Evolutionary conservation across 768 basidiomycete species (phyloP).

Genomic region (Lanmaoa pseudosensibilis): DNA sequence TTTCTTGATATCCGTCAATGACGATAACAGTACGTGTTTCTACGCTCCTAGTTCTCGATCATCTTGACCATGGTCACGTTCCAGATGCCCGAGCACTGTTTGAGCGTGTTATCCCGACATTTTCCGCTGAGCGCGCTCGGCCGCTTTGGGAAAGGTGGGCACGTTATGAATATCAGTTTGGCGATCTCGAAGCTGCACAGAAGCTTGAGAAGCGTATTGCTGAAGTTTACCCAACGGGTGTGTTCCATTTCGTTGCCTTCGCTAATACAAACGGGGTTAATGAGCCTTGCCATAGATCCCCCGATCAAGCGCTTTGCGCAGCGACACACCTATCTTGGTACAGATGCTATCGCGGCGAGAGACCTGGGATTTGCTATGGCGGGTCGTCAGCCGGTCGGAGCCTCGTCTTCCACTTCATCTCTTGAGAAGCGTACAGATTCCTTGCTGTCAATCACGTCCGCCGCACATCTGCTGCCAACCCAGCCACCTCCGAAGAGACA

Average conservation of each 20-base stretch:
- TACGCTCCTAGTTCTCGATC: neutral
- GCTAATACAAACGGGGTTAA: neutral
- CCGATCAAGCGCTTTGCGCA: constrained; percentile 91
- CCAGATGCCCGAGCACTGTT: constrained; percentile 95
- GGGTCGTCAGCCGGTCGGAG: constrained; percentile 25
- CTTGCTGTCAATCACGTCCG: constrained; percentile 33
- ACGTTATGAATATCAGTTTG: constrained; percentile 91
- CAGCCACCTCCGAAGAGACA: constrained; percentile 32
- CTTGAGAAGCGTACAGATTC: constrained; percentile 40
- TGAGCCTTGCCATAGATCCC: constrained; percentile 53
- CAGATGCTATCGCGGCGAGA: constrained; percentile 84
- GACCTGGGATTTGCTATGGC: constrained; percentile 81
- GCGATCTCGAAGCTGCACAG: constrained; percentile 84
- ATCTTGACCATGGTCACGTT: constrained; percentile 3
- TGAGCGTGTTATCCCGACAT: constrained; percentile 80
- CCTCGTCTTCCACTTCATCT: constrained; percentile 20
- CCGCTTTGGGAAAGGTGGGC: constrained; percentile 97
- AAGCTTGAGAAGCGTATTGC: constrained; percentile 88
- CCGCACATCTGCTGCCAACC: constrained; percentile 24
- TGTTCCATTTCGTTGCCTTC: constrained; percentile 20
- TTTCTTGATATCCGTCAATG: constrained; percentile 92
- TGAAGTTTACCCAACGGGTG: constrained; percentile 85
- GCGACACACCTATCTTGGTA: constrained; percentile 67
- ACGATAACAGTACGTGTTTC: constrained; percentile 79
- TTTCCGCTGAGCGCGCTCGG: constrained; percentile 74